These are phyloP conservation scores for Coemansia sp. DNA, from an alignment of 192 early-diverging fungal species.

Conservation along the genomic window DNA sequence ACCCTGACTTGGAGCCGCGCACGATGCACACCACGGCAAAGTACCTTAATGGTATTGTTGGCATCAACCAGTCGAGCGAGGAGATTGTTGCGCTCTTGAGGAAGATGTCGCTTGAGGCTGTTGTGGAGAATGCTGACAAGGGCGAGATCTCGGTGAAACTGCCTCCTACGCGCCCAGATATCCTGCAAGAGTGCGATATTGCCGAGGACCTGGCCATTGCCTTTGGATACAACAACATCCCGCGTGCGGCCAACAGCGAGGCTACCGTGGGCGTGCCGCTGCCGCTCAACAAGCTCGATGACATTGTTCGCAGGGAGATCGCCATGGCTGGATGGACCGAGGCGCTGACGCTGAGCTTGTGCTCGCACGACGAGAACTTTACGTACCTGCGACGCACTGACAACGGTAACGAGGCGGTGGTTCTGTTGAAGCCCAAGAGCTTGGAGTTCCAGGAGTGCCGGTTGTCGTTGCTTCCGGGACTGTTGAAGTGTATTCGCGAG, in stretches of 20 bases:
- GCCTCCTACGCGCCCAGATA: conserved; percentile 90
- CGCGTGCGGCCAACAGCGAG: conserved; percentile 75
- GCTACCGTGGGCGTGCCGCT: conserved; percentile 87
- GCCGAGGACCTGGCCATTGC: conserved; percentile 98
- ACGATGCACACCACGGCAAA: conserved; percentile 72
- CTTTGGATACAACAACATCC: conserved; percentile 95
- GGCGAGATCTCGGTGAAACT: conserved; percentile 71
- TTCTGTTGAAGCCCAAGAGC: conserved; percentile 91
- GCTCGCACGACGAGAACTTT: conserved; percentile 98
- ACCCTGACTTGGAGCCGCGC: conserved; percentile 76
- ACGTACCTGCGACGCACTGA: conserved; percentile 83
- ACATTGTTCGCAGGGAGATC: conserved; percentile 81
- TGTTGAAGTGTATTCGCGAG: conserved; percentile 89
- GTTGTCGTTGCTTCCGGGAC: conserved; percentile 87
- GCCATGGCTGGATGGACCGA: conserved; percentile 95
- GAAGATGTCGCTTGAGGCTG: conserved; percentile 87
- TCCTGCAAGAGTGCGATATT: conserved; percentile 96
- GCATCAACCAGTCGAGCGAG: conserved; percentile 66
- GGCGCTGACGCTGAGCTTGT: conserved; percentile 92
- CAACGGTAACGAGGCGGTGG: conserved; percentile 77
- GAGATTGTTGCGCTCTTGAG: conserved; percentile 78
- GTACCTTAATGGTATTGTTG: conserved; percentile 91
- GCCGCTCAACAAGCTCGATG: conserved; percentile 92
- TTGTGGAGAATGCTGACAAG: conserved; percentile 31
- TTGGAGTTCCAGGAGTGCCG: conserved; percentile 92